These are phyloP conservation scores for Penicillium capsulatum DNA, from an alignment of 2,329 filamentous ascomycete species.

Conservation along the genomic window DNA sequence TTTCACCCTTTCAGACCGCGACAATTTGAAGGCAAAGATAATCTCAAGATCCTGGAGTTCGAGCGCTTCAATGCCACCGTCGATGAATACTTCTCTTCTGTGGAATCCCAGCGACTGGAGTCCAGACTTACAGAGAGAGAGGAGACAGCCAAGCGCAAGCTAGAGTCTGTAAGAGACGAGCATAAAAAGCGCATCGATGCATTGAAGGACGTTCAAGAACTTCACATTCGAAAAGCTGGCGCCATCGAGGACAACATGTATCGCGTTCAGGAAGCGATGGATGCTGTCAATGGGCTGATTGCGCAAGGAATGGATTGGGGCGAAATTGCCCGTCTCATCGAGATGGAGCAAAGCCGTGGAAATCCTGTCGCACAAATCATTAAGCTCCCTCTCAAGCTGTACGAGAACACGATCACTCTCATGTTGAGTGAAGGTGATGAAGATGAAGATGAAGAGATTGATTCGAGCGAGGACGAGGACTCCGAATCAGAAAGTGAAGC, in stretches of 20 bases:
- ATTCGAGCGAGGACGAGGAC: conserved; percentile 58
- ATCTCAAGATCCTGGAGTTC: conserved; percentile 67
- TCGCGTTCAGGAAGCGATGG: conserved; percentile 85
- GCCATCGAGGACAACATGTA: conserved; percentile 89
- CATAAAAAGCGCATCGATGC: conserved; percentile 82
- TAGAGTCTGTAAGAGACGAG: conserved; percentile 78
- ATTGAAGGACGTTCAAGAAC: conserved; percentile 71
- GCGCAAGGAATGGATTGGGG: conserved; percentile 97
- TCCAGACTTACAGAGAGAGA: conserved; percentile 79
- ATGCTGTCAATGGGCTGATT: conserved; percentile 87
- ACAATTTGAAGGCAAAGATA: conserved; percentile 67
- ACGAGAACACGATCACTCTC: conserved; percentile 84
- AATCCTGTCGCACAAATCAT: conserved; percentile 88
- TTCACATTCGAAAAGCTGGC: conserved; percentile 82
- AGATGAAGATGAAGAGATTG: conserved; percentile 57
- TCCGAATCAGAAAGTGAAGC: conserved; percentile 43
- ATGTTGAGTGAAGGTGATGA: conserved; percentile 68
- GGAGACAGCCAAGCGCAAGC: conserved; percentile 71
- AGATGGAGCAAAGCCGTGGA: conserved; percentile 72
- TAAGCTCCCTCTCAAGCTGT: conserved; percentile 77
- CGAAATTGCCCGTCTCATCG: conserved; percentile 81
- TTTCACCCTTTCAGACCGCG: conserved; percentile 87
- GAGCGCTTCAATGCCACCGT: conserved; percentile 88
- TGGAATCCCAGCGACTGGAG: conserved; percentile 89
- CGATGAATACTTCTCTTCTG: conserved; percentile 94